These are phyloP conservation scores for Lipomyces kockii DNA, from an alignment of 805 yeast species.

Conservation along the genomic window DNA sequence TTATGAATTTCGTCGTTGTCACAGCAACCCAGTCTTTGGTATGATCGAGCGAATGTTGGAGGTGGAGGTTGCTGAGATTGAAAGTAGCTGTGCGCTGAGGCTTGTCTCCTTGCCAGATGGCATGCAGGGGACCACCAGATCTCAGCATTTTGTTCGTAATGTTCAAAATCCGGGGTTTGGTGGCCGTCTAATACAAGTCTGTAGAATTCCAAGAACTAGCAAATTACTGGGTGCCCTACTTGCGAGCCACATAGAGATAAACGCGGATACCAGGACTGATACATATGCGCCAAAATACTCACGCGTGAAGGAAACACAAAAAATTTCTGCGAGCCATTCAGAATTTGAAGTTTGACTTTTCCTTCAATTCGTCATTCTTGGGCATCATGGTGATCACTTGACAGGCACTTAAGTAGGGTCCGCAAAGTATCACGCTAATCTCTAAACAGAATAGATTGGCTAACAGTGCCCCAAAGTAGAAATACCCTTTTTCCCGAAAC, in stretches of 20 bases:
- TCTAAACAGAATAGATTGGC: not conserved
- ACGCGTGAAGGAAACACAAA: too few relatives aligned
- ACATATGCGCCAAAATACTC: too few relatives aligned
- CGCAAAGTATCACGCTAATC: not conserved
- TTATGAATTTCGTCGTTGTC: not conserved
- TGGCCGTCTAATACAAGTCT: too few relatives aligned
- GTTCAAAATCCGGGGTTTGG: too few relatives aligned
- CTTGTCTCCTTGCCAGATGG: too few relatives aligned
- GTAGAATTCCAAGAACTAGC: not conserved
- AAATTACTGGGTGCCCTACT: too few relatives aligned
- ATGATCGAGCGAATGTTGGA: not conserved
- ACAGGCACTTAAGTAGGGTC: not conserved
- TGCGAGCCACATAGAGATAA: too few relatives aligned
- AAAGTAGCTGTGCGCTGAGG: too few relatives aligned
- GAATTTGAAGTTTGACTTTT: not conserved
- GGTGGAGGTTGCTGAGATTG: not conserved
- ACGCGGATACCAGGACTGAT: too few relatives aligned
- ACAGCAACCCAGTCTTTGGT: not conserved
- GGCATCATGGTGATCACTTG: not conserved
- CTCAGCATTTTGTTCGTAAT: too few relatives aligned
- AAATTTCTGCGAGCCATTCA: too few relatives aligned
- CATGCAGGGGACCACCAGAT: too few relatives aligned
- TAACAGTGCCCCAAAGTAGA: not conserved
- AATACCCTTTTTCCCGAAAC: not conserved
- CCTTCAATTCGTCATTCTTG: not conserved